Evolutionary conservation across 1,284 basidiomycete species (phyloP), one percentile per base, ranked within the genome.

Genomic region (Tetrapyrgos nigripes): DNA sequence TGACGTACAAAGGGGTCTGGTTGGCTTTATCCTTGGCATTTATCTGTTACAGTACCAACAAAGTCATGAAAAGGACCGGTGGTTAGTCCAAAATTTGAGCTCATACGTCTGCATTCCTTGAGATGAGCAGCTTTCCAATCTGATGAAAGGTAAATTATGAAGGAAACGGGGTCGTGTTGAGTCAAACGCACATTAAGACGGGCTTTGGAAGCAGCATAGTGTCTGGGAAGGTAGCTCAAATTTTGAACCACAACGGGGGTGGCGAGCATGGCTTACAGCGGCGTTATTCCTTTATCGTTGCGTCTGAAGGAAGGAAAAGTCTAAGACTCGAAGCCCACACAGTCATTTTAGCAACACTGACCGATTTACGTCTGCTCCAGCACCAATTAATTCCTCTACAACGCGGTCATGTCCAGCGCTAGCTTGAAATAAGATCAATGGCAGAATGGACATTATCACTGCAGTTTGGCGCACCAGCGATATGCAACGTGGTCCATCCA

Each of bases 131-230:
- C 70, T 85, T 89, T 58, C 94, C 96, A 71, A 97, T 92, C 94
- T 97, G 72, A 59, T 66, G 61, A 62, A 61, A 53, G 67, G 69
- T 69, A 58, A 59, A 35, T 60, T 52, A 60, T 61, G 47, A 57
- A n/a, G n/a, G 58, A 62, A 60, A 61, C 60, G 63, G 66, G 57
- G 62, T 67, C 37, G 44, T 11, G 29, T 69, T 61, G 68, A 67
- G 68, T 63, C 9, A 44, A 65, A 69, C 84, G 64, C 71, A 94
- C 94, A 69, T 93, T 88, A 56, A 95, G 85, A 51, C 90, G 89
- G 46, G 94, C 92, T 75, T 96, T 97, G 19, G 95, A 97, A 43
- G 95, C 96, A 28, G 95, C 95, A 68, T 97, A 97, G 75, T 97
- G 94, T 69, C 94, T 96, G 64, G 28, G 60, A 62, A 58, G 46